phyloP scores from a whole-genome alignment of 2,329 filamentous ascomycete species.

The Cladosporium sp. region DNA sequence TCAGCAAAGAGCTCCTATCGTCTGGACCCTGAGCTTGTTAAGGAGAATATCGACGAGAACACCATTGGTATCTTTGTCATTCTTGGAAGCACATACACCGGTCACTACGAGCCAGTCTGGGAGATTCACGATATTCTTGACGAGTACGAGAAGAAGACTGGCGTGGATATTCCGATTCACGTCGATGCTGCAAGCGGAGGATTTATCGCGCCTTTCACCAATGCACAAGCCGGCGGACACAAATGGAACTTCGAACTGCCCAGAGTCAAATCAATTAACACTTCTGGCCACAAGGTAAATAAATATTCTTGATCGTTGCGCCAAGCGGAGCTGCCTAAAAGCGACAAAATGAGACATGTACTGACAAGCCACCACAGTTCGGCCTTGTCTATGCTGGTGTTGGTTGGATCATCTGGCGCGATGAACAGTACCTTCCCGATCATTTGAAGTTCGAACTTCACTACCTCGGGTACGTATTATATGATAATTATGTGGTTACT shows the following conservation, averaged over 20 bases:
- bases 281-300: constrained; percentile 52
- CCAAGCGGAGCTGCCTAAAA: no score
- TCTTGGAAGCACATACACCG: constrained; percentile 68
- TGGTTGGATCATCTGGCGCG: constrained; percentile 68
- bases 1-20: constrained; percentile 57
- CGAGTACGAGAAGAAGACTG: constrained; percentile 57
- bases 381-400: constrained; percentile 50
- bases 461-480: no score
- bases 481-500: no score
- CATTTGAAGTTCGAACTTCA: constrained; percentile 67
- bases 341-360: not conserved
- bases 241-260: constrained; percentile 63
- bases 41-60: constrained; percentile 67
- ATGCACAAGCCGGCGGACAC: constrained; percentile 50
- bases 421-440: constrained; percentile 61
- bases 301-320: not conserved
- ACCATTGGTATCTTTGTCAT: constrained; percentile 75
- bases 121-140: constrained; percentile 63
- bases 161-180: constrained; percentile 63
- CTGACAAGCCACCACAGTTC: not conserved
- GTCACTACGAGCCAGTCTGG: constrained; percentile 69
- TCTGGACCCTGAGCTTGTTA: constrained; percentile 61
- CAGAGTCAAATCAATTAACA: constrained; percentile 64
- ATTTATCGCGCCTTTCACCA: constrained; percentile 59
- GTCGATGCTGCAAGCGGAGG: constrained; percentile 60